Evolutionary conservation across 768 basidiomycete species (phyloP).

Genomic region (Mrakia gelida): DNA sequence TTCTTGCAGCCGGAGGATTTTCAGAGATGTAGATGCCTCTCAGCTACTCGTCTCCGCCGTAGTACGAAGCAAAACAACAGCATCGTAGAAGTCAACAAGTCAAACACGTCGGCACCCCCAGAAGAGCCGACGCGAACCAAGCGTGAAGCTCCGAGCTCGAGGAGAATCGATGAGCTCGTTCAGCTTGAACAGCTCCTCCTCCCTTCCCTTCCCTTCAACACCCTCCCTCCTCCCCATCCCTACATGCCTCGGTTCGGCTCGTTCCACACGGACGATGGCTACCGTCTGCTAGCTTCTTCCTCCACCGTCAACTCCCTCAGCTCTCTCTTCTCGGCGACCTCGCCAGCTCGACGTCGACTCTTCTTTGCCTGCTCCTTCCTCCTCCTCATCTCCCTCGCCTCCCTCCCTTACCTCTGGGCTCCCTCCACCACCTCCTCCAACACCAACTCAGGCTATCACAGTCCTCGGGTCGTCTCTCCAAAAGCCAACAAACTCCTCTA

Average conservation of each 20-base stretch:
- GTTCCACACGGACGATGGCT: neutral
- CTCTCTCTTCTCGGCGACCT: neutral
- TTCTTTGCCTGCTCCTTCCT: neutral
- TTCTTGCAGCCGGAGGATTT: too few relatives aligned
- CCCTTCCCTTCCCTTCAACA: neutral
- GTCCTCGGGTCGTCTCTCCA: neutral
- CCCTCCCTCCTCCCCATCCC: neutral
- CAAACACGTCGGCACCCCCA: too few relatives aligned
- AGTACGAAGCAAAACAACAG: too few relatives aligned
- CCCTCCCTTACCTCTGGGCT: neutral
- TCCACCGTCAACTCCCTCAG: neutral
- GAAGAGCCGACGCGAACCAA: too few relatives aligned
- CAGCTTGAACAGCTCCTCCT: too few relatives aligned
- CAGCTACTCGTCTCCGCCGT: too few relatives aligned
- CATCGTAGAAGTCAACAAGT: too few relatives aligned
- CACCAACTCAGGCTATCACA: neutral
- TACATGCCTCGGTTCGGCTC: neutral
- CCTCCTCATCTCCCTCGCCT: neutral
- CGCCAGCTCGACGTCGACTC: neutral
- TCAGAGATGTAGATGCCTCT: too few relatives aligned
- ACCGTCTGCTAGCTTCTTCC: neutral
- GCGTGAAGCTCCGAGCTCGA: too few relatives aligned
- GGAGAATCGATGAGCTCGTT: too few relatives aligned
- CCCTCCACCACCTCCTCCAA: neutral
- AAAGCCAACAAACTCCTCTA: conserved; percentile 8